Base-by-base conservation (phyloP, 345 rosid genomes). In the Conringia planisiliqua region DNA sequence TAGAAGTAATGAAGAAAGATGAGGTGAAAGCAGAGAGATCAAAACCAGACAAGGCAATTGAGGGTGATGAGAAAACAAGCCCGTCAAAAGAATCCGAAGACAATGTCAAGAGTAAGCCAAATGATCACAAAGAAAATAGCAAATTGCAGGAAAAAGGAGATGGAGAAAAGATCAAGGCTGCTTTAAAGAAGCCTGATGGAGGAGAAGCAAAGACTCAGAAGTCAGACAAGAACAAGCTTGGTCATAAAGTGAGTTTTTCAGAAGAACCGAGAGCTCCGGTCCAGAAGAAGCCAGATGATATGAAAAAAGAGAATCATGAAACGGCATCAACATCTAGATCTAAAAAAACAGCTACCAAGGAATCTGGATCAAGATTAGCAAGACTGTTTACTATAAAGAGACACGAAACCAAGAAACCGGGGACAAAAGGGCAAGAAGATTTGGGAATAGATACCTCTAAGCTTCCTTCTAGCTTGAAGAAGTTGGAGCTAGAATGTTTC, bases 401-500 rank as follows among this genome's bases (percentile, higher is more conserved):
- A 11, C 17, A 14, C 3, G 2, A 55, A 65, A 33, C 60, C 43
- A 74, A 47, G 33, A 76, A 5, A 29, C 11, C 6, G 33, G 36
- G 26, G 1, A 33, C 3, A 65, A 4, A 7, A 65, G 1, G 7
- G 36, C 55, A 2, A 17, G 52, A 67, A 17, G 27, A 39, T 39
- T 16, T 12, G 54, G 5, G 10, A 40, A 20, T 2, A 58, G 36
- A 39, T 18, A 50, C 36, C 40, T 26, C 38, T n/a, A 62, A 51
- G 33, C 68, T 78, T 72, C 84, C 79, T 12, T 6, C 39, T 30
- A 20, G 9, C 4, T 62, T 85, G 47, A 72, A 16, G 62, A 85
- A 79, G 62, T 54, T 85, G 46, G 85, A 83, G 46, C 70, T 85
- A 18, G 75, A 36, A 61, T 70, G 82, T 43, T 82, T 57, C 40